Percentiles rank a stretch among this genome's conserved stretches.
Conservation (phyloP, 225 moss, liverwort and hornwort genomes). For the Sphagnum contortum region DNA sequence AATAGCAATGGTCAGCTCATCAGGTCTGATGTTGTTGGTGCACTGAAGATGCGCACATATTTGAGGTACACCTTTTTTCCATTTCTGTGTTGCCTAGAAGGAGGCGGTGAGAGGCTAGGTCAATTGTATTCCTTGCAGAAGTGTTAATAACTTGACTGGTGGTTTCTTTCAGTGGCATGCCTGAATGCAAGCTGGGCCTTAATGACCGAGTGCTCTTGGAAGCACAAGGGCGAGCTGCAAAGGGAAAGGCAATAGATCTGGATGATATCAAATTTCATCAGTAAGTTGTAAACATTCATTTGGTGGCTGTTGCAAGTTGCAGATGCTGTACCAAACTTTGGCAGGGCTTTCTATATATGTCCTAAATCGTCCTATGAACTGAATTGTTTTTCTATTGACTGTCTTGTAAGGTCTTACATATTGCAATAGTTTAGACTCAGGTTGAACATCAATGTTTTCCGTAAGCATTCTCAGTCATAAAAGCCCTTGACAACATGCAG, state of each 20-base stretch:
- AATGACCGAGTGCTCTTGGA: conserved; percentile 57
- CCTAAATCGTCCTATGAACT: too few relatives aligned
- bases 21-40: conserved; percentile 97
- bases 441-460: too few relatives aligned
- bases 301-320: too few relatives aligned
- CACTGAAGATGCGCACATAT: conserved; percentile 98
- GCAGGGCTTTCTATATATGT: too few relatives aligned
- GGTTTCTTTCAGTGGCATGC: conserved; percentile 76
- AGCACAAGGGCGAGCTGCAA: conserved; percentile 66
- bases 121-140: not conserved
- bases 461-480: too few relatives aligned
- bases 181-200: conserved; percentile 60
- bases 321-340: too few relatives aligned
- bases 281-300: conserved; percentile 17
- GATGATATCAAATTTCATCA: conserved; percentile 74
- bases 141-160: not conserved
- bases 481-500: too few relatives aligned
- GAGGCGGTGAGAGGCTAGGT: not conserved
- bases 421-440: too few relatives aligned
- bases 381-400: too few relatives aligned
- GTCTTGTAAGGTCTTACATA: too few relatives aligned
- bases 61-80: conserved; percentile 38
- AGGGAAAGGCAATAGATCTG: conserved; percentile 69
- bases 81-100: not conserved
- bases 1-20: conserved; percentile 98